These are phyloP conservation scores for Macrocybe gigantea DNA, from an alignment of 768 basidiomycete species.

Conservation along the genomic window DNA sequence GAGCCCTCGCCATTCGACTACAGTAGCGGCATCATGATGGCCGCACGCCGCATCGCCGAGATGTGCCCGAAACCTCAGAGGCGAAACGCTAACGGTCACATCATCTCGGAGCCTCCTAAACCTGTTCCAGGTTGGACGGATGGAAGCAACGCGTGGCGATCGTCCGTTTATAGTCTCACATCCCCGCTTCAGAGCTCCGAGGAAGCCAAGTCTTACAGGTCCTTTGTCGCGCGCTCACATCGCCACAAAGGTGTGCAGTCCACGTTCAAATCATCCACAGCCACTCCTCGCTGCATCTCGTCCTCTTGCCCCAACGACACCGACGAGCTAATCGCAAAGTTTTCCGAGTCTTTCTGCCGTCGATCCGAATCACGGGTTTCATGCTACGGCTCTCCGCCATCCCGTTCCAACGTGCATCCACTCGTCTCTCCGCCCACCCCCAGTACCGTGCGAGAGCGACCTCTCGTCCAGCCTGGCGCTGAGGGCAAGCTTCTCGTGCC, in stretches of 20 bases:
- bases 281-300: constrained; percentile 9
- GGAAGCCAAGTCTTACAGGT: constrained; percentile 31
- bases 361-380: constrained; percentile 46
- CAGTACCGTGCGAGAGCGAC: constrained; percentile 33
- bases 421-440: constrained; percentile 21
- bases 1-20: constrained; percentile 34
- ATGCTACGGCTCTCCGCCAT: constrained; percentile 28
- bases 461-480: constrained; percentile 51
- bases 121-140: constrained; percentile 67
- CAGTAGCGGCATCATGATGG: constrained; percentile 65
- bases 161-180: constrained; percentile 50
- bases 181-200: constrained; percentile 29
- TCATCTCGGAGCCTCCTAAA: constrained; percentile 29
- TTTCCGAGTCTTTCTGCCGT: constrained; percentile 50
- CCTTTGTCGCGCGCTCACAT: constrained; percentile 48
- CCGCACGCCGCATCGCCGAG: constrained; percentile 42
- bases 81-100: constrained; percentile 25
- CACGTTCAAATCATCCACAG: constrained; percentile 23
- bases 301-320: constrained; percentile 11
- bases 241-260: constrained; percentile 43
- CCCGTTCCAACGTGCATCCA: constrained; percentile 28
- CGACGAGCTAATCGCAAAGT: constrained; percentile 50
- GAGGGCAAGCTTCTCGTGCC: constrained; percentile 59
- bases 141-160: constrained; percentile 61
- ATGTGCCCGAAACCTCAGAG: constrained; percentile 36